Percentiles rank a stretch among this genome's conserved stretches.
These are phyloP conservation scores for Nematodospora valgi DNA, from an alignment of 805 yeast genomes.

Conservation along the genomic window DNA sequence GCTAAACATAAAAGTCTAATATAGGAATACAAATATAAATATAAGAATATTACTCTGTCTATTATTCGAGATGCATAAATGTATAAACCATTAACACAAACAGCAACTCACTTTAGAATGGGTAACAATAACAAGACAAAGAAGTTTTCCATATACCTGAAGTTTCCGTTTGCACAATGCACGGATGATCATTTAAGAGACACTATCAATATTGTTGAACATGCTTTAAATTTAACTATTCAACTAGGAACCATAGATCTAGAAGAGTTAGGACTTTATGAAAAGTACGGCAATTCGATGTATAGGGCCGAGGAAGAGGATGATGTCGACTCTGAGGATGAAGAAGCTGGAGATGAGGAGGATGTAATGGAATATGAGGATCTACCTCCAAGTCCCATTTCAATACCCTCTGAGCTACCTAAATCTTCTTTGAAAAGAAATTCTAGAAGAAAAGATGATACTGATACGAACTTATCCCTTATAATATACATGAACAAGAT, in stretches of 20 bases:
- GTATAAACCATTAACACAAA: too few relatives aligned
- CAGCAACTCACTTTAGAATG: background rate
- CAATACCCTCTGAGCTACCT: constrained; percentile 3
- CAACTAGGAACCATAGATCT: constrained; percentile 3
- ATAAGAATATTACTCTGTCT: too few relatives aligned
- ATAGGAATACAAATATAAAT: too few relatives aligned
- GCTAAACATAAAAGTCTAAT: too few relatives aligned
- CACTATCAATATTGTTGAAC: constrained; percentile 9
- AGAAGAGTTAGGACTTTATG: background rate
- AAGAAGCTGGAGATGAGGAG: constrained; percentile 3
- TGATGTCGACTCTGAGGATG: constrained; percentile 3
- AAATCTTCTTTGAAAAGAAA: constrained; percentile 4
- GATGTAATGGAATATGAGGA: constrained; percentile 1
- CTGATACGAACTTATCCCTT: background rate
- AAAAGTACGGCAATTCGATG: background rate
- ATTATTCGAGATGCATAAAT: too few relatives aligned
- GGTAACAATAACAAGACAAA: too few relatives aligned
- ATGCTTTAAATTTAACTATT: constrained; percentile 4
- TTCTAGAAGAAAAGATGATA: background rate
- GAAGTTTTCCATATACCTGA: too few relatives aligned
- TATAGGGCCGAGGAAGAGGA: background rate
- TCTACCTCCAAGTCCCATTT: constrained; percentile 7
- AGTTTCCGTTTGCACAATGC: constrained; percentile 15
- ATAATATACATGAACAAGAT: constrained; percentile 7
- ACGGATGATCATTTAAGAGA: constrained; percentile 11